Conservation (phyloP, 139 green algal species). For the Parachlorella kessleri region DNA sequence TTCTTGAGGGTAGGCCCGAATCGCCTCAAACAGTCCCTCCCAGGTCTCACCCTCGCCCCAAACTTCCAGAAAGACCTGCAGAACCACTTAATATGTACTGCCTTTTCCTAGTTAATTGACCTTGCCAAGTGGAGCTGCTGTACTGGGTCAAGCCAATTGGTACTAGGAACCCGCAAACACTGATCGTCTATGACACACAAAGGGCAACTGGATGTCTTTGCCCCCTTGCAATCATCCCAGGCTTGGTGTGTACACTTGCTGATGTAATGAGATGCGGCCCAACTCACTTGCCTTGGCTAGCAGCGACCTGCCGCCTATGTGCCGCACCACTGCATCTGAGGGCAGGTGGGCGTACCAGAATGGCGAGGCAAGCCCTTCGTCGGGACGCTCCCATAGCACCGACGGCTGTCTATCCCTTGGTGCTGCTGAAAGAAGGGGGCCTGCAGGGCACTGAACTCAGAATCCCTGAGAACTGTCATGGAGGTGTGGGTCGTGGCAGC, state of each 20-base stretch:
- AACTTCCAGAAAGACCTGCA: conserved; percentile 75
- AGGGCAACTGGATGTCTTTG: no score
- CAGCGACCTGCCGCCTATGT: conserved; percentile 47
- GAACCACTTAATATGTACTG: background rate
- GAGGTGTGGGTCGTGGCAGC: no score
- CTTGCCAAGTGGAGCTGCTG: background rate
- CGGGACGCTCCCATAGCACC: background rate
- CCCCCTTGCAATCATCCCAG: no score
- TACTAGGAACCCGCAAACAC: no score
- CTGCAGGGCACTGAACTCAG: no score
- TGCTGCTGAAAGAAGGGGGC: no score
- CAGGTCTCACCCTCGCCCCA: conserved; percentile 79
- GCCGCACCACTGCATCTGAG: conserved; percentile 35
- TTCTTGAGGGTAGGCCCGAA: conserved; percentile 21
- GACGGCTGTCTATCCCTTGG: background rate
- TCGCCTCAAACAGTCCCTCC: conserved; percentile 45
- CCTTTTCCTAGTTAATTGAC: background rate
- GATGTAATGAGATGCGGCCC: background rate
- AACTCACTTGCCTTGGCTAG: conserved; percentile 39
- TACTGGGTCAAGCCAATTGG: background rate
- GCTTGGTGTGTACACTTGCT: no score
- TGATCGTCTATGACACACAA: no score
- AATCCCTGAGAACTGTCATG: no score
- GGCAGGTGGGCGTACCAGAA: conserved; percentile 72
- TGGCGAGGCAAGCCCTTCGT: conserved; percentile 32